Base-by-base conservation (phyloP, 345 rosid genomes). In the Linum usitatissimum region DNA sequence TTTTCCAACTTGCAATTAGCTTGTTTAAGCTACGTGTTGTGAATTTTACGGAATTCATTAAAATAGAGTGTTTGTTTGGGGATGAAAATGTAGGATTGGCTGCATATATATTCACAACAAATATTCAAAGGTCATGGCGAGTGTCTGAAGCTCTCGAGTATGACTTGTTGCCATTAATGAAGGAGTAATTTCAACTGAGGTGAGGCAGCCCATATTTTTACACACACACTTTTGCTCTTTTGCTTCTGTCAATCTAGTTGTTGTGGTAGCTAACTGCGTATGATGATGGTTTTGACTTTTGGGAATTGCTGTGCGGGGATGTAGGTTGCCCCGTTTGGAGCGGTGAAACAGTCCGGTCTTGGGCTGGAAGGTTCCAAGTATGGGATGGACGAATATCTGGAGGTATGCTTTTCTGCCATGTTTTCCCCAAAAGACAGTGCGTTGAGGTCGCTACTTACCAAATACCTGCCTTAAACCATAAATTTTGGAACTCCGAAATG, bases 291-390 rank as follows among this genome's bases (percentile, higher is more conserved):
- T 18, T 58, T 30, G 62, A 67, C 54, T 64, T 61, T 20, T 7
- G 6, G 38, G 3, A 55, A 59, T 76, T 30, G 53, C 38, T 42
- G 51, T 30, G 55, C 38, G 38, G 51, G 54, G 14, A 39, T 61
- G 49, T 77, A 87, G 99, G 96, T 89, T 70, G 96, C 98, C 79
- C 98, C 98, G 68, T 92, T 92, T 73, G 98, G 96, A 54, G 97
- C 96, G 71, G 84, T 93, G 65, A 87, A 87, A 72, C 94, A 93
- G 71, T 90, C 97, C 59, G 96, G 96, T 70, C 90, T 90, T 65
- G 99, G 97, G 70, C 86, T 95, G 62, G 97, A 93, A 80, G 99
- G 97, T 71, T 93, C 97, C 68, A 90, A 90, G 79, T 93, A 93
- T 61, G 97, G 99, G 65, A 83, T 90, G 69, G 99, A 93, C 68